These are phyloP conservation scores for Prunus mongolica DNA, from an alignment of 306 rosid species.

Conservation along the genomic window DNA sequence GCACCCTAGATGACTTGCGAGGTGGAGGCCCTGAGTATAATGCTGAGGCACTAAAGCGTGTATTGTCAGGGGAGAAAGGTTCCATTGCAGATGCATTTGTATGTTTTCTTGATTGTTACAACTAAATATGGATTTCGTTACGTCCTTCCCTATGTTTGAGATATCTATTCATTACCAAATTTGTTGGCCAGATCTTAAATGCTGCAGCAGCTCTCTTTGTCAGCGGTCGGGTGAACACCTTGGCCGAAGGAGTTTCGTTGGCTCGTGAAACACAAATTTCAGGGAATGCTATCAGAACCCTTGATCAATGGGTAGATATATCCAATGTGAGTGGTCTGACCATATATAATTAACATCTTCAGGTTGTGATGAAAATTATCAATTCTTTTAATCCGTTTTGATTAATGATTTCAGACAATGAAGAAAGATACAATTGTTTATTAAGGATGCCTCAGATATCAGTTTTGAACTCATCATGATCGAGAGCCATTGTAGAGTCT, in stretches of 20 bases:
- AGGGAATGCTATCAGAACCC: slow-evolving; percentile 77
- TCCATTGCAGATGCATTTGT: slow-evolving; percentile 84
- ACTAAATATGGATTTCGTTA: slow-evolving; percentile 2
- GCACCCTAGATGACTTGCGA: slow-evolving; percentile 59
- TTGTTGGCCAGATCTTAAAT: slow-evolving; percentile 58
- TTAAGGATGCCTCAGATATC: slow-evolving; percentile 16
- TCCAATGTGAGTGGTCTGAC: slow-evolving; percentile 52
- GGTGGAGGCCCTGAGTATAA: slow-evolving; percentile 84
- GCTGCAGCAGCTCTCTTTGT: slow-evolving; percentile 88
- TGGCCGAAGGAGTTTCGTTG: slow-evolving; percentile 64
- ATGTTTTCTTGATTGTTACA: slow-evolving; percentile 23
- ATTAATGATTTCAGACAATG: slow-evolving; percentile 39
- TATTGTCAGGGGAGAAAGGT: slow-evolving; percentile 80
- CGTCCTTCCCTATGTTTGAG: neutral
- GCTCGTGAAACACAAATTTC: slow-evolving; percentile 75
- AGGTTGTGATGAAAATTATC: neutral
- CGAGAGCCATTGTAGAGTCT: neutral
- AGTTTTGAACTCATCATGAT: neutral
- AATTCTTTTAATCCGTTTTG: neutral
- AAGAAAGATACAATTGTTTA: slow-evolving; percentile 21
- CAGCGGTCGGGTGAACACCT: slow-evolving; percentile 53
- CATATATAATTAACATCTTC: neutral
- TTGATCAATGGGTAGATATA: slow-evolving; percentile 52
- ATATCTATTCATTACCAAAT: slow-evolving; percentile 12
- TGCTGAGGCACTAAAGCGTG: slow-evolving; percentile 61